Base-by-base conservation (phyloP, 257 asterid species). In the Petunia secreta region DNA sequence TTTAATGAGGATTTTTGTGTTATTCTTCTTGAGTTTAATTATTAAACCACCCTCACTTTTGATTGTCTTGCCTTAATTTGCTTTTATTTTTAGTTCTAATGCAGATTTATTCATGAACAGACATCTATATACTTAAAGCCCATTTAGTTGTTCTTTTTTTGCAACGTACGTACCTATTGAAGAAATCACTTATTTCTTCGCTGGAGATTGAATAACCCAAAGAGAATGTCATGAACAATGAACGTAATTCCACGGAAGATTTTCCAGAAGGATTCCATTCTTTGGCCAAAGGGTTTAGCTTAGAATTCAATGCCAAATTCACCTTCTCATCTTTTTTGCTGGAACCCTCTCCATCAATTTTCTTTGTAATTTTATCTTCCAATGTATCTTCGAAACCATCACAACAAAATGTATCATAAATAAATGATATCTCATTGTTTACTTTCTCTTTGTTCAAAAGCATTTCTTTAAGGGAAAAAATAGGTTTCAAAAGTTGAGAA, bases 151-250 rank as follows among this genome's bases (percentile, higher is more conserved):
- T 11, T 54, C 16, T 54, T 54, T 1, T 13, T 54, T 54, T 55
- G 25, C 25, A 4, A 55, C 2, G 16, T 15, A 4, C 36, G 3
- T 83, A 81, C 87, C 80, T 57, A 8, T 25, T 48, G 11, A 84
- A 84, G 53, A 77, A 80, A 2, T 36, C n/a, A 1, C 16, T 4
- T 1, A 84, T 81, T 46, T 84, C 65, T 4, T 37, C 3, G 63
- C 53, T 54, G 3, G 79, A 8, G 4, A 84, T 63, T 3, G 82
- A 75, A 4, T 3, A 44, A 5, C 81, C 79, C 6, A 39, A 60
- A 13, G 86, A 83, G 81, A 83, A 75, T 4, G 86, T 80, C 76
- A 83, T 66, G 75, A 80, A 83, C 52, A 83, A 58, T 4, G 81
- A 57, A 4, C 84, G 41, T 4, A 69, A 7, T 0, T 14, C 64